phyloP scores from a whole-genome alignment of 164 flowering plant genomes.

The Magnolia changhungtana region DNA sequence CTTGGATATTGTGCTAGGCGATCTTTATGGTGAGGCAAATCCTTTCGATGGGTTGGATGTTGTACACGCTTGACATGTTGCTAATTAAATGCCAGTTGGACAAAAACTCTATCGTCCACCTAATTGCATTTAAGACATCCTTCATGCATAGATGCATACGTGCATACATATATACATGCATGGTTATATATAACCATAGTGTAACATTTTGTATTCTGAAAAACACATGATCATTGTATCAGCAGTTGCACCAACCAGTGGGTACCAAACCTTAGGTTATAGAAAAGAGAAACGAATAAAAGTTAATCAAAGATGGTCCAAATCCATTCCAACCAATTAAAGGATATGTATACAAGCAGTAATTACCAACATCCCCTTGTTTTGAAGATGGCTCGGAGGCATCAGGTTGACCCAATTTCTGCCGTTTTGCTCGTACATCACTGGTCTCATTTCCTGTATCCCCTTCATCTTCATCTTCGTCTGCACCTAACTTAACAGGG shows the following conservation, averaged over 20 bases:
- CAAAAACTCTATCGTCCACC: no score
- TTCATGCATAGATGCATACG: no score
- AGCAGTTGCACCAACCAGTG: neutral
- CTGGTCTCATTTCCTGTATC: slow-evolving; percentile 33
- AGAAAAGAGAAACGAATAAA: neutral
- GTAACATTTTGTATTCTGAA: neutral
- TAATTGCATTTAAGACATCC: no score
- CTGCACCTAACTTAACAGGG: slow-evolving; percentile 69
- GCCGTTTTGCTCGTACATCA: slow-evolving; percentile 55
- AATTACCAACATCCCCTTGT: slow-evolving; percentile 82
- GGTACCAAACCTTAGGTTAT: neutral
- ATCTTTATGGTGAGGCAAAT: no score
- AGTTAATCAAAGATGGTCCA: neutral
- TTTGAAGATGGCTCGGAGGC: slow-evolving; percentile 31
- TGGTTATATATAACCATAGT: no score
- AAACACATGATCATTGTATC: neutral
- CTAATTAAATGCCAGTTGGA: no score
- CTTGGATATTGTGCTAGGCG: no score
- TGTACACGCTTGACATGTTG: no score
- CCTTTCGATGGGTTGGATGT: no score
- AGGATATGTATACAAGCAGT: slow-evolving; percentile 28
- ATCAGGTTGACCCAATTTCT: slow-evolving; percentile 49
- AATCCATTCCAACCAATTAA: slow-evolving; percentile 9
- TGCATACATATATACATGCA: no score
- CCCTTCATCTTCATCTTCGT: slow-evolving; percentile 74